Percentiles rank a stretch among this genome's conserved stretches.
Evolutionary conservation across 23 red algal genomes (phyloP).

Genomic region (Pyropia haitanensis): DNA sequence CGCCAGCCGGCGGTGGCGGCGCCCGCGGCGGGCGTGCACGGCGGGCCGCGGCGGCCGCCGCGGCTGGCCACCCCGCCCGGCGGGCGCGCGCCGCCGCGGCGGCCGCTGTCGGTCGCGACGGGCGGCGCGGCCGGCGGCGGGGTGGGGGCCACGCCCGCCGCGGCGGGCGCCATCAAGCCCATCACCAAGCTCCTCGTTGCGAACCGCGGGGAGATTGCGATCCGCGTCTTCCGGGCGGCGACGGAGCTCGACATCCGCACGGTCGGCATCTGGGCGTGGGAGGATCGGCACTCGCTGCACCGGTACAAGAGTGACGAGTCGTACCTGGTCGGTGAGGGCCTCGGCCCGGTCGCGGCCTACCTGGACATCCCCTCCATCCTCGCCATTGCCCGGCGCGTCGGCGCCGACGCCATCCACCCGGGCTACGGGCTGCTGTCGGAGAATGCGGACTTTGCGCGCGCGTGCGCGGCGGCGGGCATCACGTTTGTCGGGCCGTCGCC

Average conservation of each 20-base stretch:
- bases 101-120: too few species aligned
- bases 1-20: too few species aligned
- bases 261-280: slow-evolving; percentile 17
- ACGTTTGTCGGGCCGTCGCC: slow-evolving; percentile 27
- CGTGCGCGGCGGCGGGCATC: slow-evolving; percentile 10
- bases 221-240: slow-evolving; percentile 20
- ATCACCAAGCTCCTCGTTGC: slow-evolving; percentile 10
- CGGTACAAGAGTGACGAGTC: slow-evolving; percentile 14
- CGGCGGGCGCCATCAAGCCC: too few species aligned
- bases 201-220: slow-evolving; percentile 34
- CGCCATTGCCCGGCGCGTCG: neutral
- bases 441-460: slow-evolving; percentile 19
- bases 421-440: slow-evolving; percentile 48
- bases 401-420: slow-evolving; percentile 38
- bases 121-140: too few species aligned
- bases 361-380: slow-evolving; percentile 20
- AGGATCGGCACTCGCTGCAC: slow-evolving; percentile 22
- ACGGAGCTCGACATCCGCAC: slow-evolving; percentile 1
- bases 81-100: too few species aligned
- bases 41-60: too few species aligned
- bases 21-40: too few species aligned
- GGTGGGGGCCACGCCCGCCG: too few species aligned
- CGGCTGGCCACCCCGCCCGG: too few species aligned
- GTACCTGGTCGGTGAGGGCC: neutral
- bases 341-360: slow-evolving; percentile 8